Evolutionary conservation across 2,329 filamentous ascomycete genomes (phyloP).

Genomic region (Neoarthrinium moseri): DNA sequence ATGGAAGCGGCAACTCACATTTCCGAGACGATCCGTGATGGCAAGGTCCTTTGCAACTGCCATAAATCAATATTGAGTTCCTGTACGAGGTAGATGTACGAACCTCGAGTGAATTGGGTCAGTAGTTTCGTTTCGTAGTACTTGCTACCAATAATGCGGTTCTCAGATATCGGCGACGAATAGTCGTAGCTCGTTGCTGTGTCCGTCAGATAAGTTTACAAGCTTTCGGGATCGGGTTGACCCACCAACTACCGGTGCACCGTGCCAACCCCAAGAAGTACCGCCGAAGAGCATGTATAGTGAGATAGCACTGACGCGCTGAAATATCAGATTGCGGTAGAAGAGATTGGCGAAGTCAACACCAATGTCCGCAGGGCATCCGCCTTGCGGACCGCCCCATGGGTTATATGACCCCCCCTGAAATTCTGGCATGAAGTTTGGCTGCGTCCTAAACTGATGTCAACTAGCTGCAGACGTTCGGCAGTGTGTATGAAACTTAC

Average conservation of each 20-base stretch:
- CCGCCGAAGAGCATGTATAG: conserved; percentile 67
- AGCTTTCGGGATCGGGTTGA: not conserved
- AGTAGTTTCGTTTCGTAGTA: conserved; percentile 64
- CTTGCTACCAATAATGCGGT: conserved; percentile 55
- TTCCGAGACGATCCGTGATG: conserved; percentile 47
- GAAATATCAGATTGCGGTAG: conserved; percentile 60
- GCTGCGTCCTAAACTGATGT: conserved; percentile 34
- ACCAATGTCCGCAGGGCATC: conserved; percentile 52
- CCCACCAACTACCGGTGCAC: conserved; percentile 49
- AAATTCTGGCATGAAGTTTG: conserved; percentile 58
- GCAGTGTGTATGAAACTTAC: too few species aligned
- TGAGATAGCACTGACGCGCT: conserved; percentile 58
- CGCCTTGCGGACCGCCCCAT: conserved; percentile 59
- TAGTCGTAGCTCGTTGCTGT: conserved; percentile 61
- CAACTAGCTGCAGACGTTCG: not conserved
- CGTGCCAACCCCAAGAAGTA: conserved; percentile 61
- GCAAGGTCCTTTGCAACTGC: conserved; percentile 53
- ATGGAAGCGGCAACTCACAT: conserved; percentile 15
- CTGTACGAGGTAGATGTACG: not conserved
- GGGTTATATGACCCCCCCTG: conserved; percentile 60
- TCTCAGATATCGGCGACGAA: conserved; percentile 59
- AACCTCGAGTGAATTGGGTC: conserved; percentile 53
- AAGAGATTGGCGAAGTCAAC: conserved; percentile 63
- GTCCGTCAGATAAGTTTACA: conserved; percentile 3
- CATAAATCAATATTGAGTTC: not conserved